Base-by-base conservation (phyloP, 2,329 filamentous ascomycete species). In the Sporothrix schenckii region DNA sequence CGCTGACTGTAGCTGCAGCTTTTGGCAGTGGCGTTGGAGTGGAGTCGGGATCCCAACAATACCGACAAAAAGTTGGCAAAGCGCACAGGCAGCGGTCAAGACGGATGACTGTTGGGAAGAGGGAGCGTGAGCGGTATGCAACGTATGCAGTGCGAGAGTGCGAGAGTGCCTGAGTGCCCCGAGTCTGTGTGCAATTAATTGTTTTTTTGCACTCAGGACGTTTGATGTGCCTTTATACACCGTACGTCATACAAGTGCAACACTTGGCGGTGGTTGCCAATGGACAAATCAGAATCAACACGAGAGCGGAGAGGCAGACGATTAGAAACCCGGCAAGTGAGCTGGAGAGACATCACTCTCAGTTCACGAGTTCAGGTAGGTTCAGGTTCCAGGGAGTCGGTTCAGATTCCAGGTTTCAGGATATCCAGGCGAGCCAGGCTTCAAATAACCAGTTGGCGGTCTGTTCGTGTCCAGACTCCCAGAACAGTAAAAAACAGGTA, bases 41-140 rank as follows among this genome's bases (percentile, higher is more conserved):
- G 9, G 50, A 27, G 50, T 21, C 19, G 44, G 13, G 2, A 41
- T 11, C 11, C 19, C 54, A n/a, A 61, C 34, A 2, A 47, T 44
- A n/a, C n/a, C 44, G 58, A 44, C 34, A 34, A 63, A 63, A 63
- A 47, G 39, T 63, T 63, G 58, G 58, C 58, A 63, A 11, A 21
- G 41, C 39, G n/a, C n/a, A 44, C 27, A 47, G 58, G 39, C 4
- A 47, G 27, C 34, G 58, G n/a, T 5, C 44, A 21, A 63, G 58
- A 63, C 21, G 39, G 58, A 63, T 61, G 56, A 60, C 56, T 60
- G 56, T 19, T 41, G 41, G 41, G 24, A 41, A 21, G 19, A 16
- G 19, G 34, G 34, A 4, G 27, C 27, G 27, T 3, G 56, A 41
- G 56, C 19, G 34, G 44, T 41, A 41, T 44, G 21, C 24, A 13